Evolutionary conservation across 169 alveolate genomes (phyloP), one percentile per base, ranked within the genome.

Genomic region (Condylostoma magnum): DNA sequence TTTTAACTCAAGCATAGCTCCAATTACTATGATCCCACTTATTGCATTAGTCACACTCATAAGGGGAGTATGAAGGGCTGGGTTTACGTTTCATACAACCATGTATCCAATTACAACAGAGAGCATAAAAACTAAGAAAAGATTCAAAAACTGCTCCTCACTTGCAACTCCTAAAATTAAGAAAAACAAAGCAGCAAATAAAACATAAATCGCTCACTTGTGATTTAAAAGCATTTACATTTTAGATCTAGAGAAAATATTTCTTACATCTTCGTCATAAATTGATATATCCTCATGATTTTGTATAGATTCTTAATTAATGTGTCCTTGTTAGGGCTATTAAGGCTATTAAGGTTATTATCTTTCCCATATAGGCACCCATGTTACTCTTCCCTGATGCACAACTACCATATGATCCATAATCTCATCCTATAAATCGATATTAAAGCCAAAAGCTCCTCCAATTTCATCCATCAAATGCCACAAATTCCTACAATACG

Each of bases 11-110:
- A 86, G 74, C 90, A 92, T 84, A 66, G 95, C 93, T 65, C 97
- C 97, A 58, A 87, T 88, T n/a, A 87, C 86, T 51, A 87, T 92
- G 57, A 92, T 83, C 41, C 95, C 97, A 38, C 95, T 90, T 74
- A 93, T 90, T 66, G 98, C 98, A 69, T 94, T 93, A 56, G 98
- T 94, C 51, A 93, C 95, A 44, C 97, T 91, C 95, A 94, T 94
- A 50, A 94, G 69, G 18, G 98, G 98, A 5, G 97, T 90, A 66
- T 94, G 98, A 30, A 94, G 52, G 2, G 98, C 93, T 10, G 98
- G 97, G 20, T 95, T 85, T 27, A 94, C 96, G 25, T 93, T 89
- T 96, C 97, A 92, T 43, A 92, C 90, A 43, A 89, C 86, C 76
- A 84, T 80, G 58, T 92, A 92, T 20, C 97, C 97, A 66, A 85